phyloP scores from a whole-genome alignment of 208 protist genomes.

The Trypanosoma congolense region DNA sequence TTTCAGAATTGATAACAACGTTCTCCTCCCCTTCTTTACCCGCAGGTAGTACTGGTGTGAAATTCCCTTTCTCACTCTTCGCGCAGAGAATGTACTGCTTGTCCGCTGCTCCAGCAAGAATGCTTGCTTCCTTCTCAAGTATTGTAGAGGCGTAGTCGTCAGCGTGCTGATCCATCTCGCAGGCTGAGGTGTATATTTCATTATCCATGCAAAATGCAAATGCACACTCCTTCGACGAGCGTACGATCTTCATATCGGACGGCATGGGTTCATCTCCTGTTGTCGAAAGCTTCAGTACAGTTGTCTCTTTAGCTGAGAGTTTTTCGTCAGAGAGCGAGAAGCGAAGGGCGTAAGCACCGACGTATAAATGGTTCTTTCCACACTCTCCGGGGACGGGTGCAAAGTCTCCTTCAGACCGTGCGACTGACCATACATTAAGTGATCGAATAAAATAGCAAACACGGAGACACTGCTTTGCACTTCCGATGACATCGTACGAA shows the following conservation, averaged over 20 bases:
- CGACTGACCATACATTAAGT: slow-evolving; percentile 43
- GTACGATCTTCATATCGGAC: slow-evolving; percentile 53
- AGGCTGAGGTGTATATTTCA: slow-evolving; percentile 29
- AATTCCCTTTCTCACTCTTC: slow-evolving; percentile 24
- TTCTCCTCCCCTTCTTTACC: slow-evolving; percentile 20
- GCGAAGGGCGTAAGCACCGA: slow-evolving; percentile 51
- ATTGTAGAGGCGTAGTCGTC: slow-evolving; percentile 45
- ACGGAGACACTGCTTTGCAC: slow-evolving; percentile 47
- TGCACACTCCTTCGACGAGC: slow-evolving; percentile 44
- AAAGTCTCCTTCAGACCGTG: slow-evolving; percentile 18
- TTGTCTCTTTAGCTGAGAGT: slow-evolving; percentile 57
- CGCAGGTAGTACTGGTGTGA: slow-evolving; percentile 54
- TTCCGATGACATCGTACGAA: slow-evolving; percentile 57
- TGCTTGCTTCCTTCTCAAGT: slow-evolving; percentile 17
- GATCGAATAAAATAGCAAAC: slow-evolving; percentile 65
- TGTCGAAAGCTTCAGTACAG: slow-evolving; percentile 28
- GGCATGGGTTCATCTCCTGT: slow-evolving; percentile 10
- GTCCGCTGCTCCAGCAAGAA: slow-evolving; percentile 22
- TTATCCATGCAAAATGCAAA: slow-evolving; percentile 34
- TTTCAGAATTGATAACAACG: slow-evolving; percentile 45
- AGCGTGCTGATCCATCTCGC: slow-evolving; percentile 22
- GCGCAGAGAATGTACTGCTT: slow-evolving; percentile 68
- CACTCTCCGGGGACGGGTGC: slow-evolving; percentile 24
- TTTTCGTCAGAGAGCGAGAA: slow-evolving; percentile 30
- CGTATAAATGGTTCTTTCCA: slow-evolving; percentile 45